Percentiles rank a stretch among this genome's conserved stretches.
Conservation (phyloP, 2,329 filamentous ascomycete species). For the Neopestalotiopsis sp. region DNA sequence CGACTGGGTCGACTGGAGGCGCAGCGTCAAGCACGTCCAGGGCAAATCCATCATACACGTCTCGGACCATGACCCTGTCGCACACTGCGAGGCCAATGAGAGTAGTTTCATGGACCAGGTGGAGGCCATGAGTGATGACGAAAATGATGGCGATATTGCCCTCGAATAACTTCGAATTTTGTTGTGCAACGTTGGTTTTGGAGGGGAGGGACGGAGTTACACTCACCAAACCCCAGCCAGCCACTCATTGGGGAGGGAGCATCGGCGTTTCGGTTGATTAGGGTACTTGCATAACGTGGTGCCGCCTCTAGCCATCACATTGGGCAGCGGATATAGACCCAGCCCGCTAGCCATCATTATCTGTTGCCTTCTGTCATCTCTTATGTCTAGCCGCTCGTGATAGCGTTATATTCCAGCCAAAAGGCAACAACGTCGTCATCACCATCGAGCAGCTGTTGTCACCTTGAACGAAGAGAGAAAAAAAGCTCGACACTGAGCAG, state of each 20-base stretch:
- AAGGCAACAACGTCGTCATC: no score
- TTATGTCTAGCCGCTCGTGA: not conserved
- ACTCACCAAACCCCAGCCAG: not conserved
- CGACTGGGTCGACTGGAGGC: constrained; percentile 86
- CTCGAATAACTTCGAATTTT: not conserved
- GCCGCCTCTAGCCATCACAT: constrained; percentile 24
- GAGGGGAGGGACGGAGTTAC: not conserved
- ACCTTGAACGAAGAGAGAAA: no score
- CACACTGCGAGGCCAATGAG: constrained; percentile 65
- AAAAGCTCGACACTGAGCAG: no score
- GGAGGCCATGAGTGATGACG: constrained; percentile 83
- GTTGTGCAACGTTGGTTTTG: not conserved
- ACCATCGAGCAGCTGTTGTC: no score
- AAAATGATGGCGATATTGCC: constrained; percentile 55
- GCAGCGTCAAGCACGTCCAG: constrained; percentile 74
- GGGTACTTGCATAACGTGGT: constrained; percentile 19
- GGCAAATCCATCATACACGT: constrained; percentile 89
- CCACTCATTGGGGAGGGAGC: constrained; percentile 17
- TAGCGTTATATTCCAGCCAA: not conserved
- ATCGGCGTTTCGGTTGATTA: constrained; percentile 21
- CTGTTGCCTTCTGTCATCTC: not conserved
- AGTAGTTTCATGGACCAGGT: constrained; percentile 86
- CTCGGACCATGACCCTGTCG: constrained; percentile 70
- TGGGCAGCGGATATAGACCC: constrained; percentile 26
- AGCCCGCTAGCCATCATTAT: constrained; percentile 18